These are phyloP conservation scores for Zymoseptoria brevis DNA, from an alignment of 2,329 filamentous ascomycete species.

Conservation along the genomic window DNA sequence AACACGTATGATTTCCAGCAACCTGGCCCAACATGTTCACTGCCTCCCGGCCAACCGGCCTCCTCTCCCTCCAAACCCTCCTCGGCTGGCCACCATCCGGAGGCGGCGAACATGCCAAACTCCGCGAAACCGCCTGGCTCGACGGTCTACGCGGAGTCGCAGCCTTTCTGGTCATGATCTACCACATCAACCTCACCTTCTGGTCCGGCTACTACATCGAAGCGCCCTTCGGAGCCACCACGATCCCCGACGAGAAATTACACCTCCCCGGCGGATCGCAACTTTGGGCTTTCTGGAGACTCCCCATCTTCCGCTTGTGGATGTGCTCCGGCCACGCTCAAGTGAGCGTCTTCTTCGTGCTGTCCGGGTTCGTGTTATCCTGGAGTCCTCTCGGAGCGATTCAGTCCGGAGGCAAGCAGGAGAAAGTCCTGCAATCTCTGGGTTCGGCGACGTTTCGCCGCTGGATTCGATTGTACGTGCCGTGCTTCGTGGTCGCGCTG, in stretches of 20 bases:
- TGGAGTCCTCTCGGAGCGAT: slow-evolving; percentile 9
- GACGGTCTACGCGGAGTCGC: slow-evolving; percentile 18
- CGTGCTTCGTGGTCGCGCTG: slow-evolving; percentile 8
- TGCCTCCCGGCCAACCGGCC: too few relatives aligned
- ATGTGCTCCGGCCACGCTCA: slow-evolving; percentile 11
- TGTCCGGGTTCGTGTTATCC: slow-evolving; percentile 12
- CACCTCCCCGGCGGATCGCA: slow-evolving; percentile 1
- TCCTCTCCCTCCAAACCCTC: background rate
- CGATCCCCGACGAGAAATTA: background rate
- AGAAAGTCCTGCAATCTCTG: slow-evolving; percentile 2
- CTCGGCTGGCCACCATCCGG: background rate
- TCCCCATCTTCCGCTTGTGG: slow-evolving; percentile 14
- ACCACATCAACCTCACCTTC: slow-evolving; percentile 13
- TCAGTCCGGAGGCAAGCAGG: slow-evolving; percentile 2
- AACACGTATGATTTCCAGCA: too few relatives aligned
- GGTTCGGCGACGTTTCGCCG: slow-evolving; percentile 9
- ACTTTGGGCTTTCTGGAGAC: slow-evolving; percentile 10
- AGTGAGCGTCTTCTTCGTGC: slow-evolving; percentile 14
- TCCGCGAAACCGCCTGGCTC: slow-evolving; percentile 12
- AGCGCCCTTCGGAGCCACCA: slow-evolving; percentile 7
- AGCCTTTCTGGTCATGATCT: slow-evolving; percentile 14
- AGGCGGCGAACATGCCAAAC: background rate
- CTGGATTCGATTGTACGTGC: slow-evolving; percentile 11
- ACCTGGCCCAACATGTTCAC: too few relatives aligned
- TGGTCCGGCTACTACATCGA: background rate